phyloP scores from a whole-genome alignment of 305 asterid genomes.

The Solanum hybrid region DNA sequence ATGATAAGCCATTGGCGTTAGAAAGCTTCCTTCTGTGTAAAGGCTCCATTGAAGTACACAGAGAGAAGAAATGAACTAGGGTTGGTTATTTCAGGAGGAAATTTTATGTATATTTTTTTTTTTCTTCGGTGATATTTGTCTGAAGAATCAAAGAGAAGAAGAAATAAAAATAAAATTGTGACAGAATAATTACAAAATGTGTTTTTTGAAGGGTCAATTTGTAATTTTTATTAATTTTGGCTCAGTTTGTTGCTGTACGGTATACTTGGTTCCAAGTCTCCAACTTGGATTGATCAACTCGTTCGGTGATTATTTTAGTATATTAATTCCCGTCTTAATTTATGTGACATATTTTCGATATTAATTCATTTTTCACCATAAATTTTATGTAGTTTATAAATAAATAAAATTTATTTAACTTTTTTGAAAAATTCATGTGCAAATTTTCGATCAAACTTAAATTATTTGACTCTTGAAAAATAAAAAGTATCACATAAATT shows the following conservation, averaged over 20 bases:
- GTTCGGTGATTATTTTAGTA: not conserved
- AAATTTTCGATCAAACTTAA: not conserved
- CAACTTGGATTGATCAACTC: not conserved
- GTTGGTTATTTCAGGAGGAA: not conserved
- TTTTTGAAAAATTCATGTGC: not conserved
- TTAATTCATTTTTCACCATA: not conserved
- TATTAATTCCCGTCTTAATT: not conserved
- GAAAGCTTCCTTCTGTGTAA: constrained; percentile 48
- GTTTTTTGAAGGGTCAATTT: not conserved
- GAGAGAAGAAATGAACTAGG: not conserved
- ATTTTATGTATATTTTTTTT: not conserved
- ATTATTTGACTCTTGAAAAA: not conserved
- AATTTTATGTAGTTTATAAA: too few relatives aligned
- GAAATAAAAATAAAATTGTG: not conserved
- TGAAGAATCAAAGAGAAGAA: constrained; percentile 25
- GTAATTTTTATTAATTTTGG: not conserved
- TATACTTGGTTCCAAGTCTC: not conserved
- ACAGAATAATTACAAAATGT: constrained; percentile 1
- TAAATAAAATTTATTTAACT: too few relatives aligned
- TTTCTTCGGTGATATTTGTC: constrained; percentile 21
- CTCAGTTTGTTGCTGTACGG: not conserved
- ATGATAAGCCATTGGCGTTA: constrained; percentile 29
- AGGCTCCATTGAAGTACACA: constrained; percentile 43
- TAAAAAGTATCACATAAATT: not conserved
- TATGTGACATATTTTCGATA: too few relatives aligned